Evolutionary conservation across 106 monocot species (phyloP), one percentile per base, ranked within the genome.

Genomic region (Gastrodia elata): DNA sequence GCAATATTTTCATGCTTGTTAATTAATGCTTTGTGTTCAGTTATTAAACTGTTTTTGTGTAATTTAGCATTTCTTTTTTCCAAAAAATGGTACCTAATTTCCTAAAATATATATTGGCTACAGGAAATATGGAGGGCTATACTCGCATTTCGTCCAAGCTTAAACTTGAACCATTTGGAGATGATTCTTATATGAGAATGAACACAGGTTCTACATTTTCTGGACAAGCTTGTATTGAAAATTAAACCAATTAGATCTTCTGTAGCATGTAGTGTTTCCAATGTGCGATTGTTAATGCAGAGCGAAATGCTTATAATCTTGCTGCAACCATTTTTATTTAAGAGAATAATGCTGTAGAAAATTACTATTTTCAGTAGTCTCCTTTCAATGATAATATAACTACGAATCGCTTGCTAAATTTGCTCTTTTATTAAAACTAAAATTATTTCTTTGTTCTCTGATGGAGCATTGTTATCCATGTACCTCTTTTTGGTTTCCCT

Each of bases 141-240:
- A 75, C 58, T 55, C 83, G 76, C 20, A 79, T 90, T 43, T 82
- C 90, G 59, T 88, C 90, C 27, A 94, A 49, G 78, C 90, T 94
- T 78, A 94, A 94, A 76, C 87, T 94, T 76, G 86, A 87, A 75
- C 90, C 87, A 61, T 26, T 88, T 69, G 87, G 87, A 68, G 86
- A 90, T 43, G 87, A 88, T 42, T 76, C 75, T 24, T 57, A 71
- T 36, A 30, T 68, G 41, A 83, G 33, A 76, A 37, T 38, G 20
- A 15, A n/a, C 15, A 37, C 75, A 72, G 74, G 73, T 18, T 30
- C 37, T 26, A 56, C 26, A 64, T 81, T 77, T 58, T 43, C 78
- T 80, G 74, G 73, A 32, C 75, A 81, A 71, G 32, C 49, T 81
- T 68, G 34, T 73, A 78, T 69, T 64, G 84, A 81, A 77, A 76